A percentile compares a stretch with the other conserved stretches of the same genome.
Evolutionary conservation across 208 protist genomes (phyloP).

Genomic region (Trypanosoma lewisi): DNA sequence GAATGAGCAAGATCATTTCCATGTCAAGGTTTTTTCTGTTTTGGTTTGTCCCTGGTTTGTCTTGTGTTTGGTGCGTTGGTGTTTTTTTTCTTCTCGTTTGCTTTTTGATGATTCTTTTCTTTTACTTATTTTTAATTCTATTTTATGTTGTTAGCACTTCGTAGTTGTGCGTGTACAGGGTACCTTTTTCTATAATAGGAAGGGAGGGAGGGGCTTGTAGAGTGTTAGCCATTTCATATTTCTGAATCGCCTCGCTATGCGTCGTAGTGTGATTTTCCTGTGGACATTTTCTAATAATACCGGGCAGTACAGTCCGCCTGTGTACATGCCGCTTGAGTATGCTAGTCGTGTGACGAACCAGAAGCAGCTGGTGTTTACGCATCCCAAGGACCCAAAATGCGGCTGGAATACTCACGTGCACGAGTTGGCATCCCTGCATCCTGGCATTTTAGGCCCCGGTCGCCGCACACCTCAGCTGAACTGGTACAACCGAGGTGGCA

Average conservation of each 20-base stretch:
- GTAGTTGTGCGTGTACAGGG: too few species aligned
- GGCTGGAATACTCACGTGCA: slow-evolving; percentile 77
- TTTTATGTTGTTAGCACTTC: too few species aligned
- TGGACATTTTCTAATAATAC: slow-evolving; percentile 77
- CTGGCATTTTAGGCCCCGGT: slow-evolving; percentile 71
- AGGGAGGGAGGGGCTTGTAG: too few species aligned
- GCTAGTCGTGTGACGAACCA: slow-evolving; percentile 78
- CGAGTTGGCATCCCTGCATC: slow-evolving; percentile 68
- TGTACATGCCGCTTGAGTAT: slow-evolving; percentile 88
- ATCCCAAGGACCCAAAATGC: slow-evolving; percentile 86
- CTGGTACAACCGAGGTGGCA: slow-evolving; percentile 75
- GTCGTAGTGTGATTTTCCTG: slow-evolving; percentile 22
- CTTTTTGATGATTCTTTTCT: neutral
- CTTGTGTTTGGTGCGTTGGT: slow-evolving; percentile 15
- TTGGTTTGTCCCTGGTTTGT: too few species aligned
- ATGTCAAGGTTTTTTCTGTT: slow-evolving; percentile 9
- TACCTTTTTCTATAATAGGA: too few species aligned
- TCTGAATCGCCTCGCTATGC: slow-evolving; percentile 9
- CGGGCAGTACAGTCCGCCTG: slow-evolving; percentile 79
- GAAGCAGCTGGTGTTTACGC: slow-evolving; percentile 78
- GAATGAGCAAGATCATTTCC: neutral
- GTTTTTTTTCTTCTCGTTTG: slow-evolving; percentile 9
- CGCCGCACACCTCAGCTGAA: slow-evolving; percentile 80
- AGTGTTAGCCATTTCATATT: neutral
- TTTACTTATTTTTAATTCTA: too few species aligned